A percentile compares a stretch with the other conserved stretches of the same genome.
Evolutionary conservation across 2,329 filamentous ascomycete species (phyloP).

Genomic region (Trichophyton rubrum): DNA sequence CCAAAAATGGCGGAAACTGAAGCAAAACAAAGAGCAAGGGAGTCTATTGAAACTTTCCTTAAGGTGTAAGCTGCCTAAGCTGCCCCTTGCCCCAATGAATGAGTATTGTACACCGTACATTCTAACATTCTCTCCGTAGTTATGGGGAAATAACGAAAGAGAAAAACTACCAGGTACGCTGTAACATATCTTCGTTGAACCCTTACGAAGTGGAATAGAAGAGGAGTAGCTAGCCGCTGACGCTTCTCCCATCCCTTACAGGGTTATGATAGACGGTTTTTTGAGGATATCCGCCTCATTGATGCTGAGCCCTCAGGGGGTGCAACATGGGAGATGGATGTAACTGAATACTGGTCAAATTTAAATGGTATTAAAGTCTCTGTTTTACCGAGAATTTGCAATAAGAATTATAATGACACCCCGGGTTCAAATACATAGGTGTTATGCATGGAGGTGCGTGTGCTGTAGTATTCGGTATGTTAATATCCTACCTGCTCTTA

Average conservation of each 20-base stretch:
- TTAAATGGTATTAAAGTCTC: constrained; percentile 14
- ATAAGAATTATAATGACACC: neutral
- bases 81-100: too few relatives aligned
- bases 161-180: constrained; percentile 12
- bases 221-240: neutral
- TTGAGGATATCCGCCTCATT: constrained; percentile 17
- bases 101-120: neutral
- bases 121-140: constrained; percentile 4
- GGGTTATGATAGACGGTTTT: constrained; percentile 18
- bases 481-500: neutral
- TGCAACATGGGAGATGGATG: constrained; percentile 16
- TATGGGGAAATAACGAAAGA: constrained; percentile 10
- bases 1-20: constrained; percentile 8
- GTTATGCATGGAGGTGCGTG: constrained; percentile 43
- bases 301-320: constrained; percentile 16
- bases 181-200: neutral
- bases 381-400: neutral
- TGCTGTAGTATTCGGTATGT: constrained; percentile 57
- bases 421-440: constrained; percentile 6
- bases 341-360: constrained; percentile 18
- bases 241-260: neutral
- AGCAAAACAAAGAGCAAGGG: constrained; percentile 7
- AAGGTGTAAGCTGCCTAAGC: constrained; percentile 8
- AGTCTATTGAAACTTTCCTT: constrained; percentile 10
- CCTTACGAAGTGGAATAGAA: neutral